These are phyloP conservation scores for Diplotaxis tenuifolia DNA, from an alignment of 345 rosid genomes.

Conservation along the genomic window DNA sequence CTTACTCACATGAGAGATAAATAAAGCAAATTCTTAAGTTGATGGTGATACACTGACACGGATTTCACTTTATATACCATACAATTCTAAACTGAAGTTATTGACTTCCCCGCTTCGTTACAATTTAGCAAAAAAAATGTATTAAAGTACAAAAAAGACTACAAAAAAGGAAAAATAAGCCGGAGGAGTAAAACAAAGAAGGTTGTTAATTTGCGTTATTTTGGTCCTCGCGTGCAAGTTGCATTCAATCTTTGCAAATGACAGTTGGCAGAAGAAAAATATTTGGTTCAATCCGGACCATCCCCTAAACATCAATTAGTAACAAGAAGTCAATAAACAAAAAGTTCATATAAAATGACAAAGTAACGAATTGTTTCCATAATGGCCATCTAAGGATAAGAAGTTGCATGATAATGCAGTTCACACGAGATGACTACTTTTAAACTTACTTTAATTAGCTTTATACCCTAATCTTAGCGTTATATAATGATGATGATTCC, in stretches of 20 bases:
- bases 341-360: neutral
- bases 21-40: neutral
- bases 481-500: constrained; percentile 22
- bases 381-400: constrained; percentile 41
- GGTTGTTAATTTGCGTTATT: neutral
- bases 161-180: neutral
- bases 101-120: neutral
- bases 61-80: neutral
- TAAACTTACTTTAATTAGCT: constrained; percentile 25
- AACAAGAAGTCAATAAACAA: constrained; percentile 7
- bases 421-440: constrained; percentile 24
- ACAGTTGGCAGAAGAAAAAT: neutral
- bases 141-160: neutral
- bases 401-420: constrained; percentile 34
- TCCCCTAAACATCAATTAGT: constrained; percentile 15
- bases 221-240: neutral
- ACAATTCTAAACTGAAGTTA: neutral
- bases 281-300: neutral
- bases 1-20: neutral
- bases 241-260: neutral
- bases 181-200: neutral
- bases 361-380: constrained; percentile 36
- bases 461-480: constrained; percentile 20
- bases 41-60: neutral
- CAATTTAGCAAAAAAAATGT: too few species aligned